phyloP scores from a whole-genome alignment of 2,329 filamentous ascomycete genomes.

The Botryotinia convoluta region DNA sequence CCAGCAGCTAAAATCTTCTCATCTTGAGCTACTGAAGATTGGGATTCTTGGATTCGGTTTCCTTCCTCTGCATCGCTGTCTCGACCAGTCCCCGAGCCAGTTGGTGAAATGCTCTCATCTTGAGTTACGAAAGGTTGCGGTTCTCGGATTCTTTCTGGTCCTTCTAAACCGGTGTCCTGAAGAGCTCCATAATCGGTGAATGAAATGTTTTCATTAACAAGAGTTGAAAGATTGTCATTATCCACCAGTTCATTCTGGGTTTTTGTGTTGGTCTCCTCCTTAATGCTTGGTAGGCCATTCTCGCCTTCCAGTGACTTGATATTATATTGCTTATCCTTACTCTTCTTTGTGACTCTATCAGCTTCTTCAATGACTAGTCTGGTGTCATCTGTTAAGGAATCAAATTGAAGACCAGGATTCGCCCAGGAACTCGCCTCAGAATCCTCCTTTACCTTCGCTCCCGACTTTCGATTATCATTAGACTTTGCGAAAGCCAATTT shows the following conservation, averaged over 20 bases:
- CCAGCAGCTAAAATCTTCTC: not conserved
- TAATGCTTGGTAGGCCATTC: not conserved
- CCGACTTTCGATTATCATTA: not conserved
- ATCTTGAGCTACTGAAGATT: not conserved
- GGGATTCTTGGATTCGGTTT: not conserved
- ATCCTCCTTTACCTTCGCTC: not conserved
- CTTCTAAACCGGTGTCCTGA: not conserved
- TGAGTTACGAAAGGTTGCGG: not conserved
- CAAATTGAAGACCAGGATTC: not conserved
- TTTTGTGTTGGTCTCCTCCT: not conserved
- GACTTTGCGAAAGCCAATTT: fast-evolving
- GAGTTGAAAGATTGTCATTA: not conserved
- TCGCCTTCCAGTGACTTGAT: not conserved
- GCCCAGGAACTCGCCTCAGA: not conserved
- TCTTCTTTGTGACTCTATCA: not conserved
- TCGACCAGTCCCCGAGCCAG: not conserved
- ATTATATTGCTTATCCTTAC: too few species aligned
- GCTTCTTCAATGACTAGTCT: not conserved
- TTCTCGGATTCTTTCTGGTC: not conserved
- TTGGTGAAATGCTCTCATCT: not conserved
- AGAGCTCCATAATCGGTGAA: too few species aligned
- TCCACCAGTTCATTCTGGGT: not conserved
- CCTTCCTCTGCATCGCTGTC: not conserved
- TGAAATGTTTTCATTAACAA: not conserved
- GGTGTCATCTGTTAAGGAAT: not conserved